Evolutionary conservation across 2,329 filamentous ascomycete species (phyloP), one percentile per base, ranked within the genome.

Genomic region (Tolypocladium capitatum): DNA sequence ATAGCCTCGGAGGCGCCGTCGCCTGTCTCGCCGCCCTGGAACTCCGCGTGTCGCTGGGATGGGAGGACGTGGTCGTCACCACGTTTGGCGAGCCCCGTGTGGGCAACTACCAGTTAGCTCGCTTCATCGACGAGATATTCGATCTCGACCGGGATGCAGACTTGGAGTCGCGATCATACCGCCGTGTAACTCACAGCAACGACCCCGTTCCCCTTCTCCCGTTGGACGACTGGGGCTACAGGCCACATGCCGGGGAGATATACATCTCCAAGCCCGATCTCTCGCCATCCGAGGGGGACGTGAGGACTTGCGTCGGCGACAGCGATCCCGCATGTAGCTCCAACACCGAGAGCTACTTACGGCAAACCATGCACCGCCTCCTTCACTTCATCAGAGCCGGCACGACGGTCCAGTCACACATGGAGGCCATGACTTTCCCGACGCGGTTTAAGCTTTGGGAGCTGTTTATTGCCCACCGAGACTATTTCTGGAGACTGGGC

Each of bases 401-500:
- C 35, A 46, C 52, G 11, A 49, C 66, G 10, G 48, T 51, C 13
- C 36, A 53, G 16, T 58, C 58, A 18, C 52, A 56, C 46, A 48
- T 51, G 21, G 48, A 54, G 35, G 49, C 51, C 20, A 53, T 81
- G 14, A 81, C 66, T 72, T 77, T 69, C 64, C 81, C 58, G 60
- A 75, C 54, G 58, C 64, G 76, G 64, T 63, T 90, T 57, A 86
- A 84, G 63, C 75, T 94, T n/a, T 95, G 91, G 88, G 81, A 95
- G 66, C 69, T 96, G 8, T 83, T 97, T 60, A 94, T 94, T 64
- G 86, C 90, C 1, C 92, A 98, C 67, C 73, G 92, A 35, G 92
- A 98, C 68, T 98, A 98, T 65, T 97, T 98, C 66, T 94, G 88
- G 86, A 76, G 92, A 48, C 65, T 98, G 46, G 92, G 92, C 0